These are phyloP conservation scores for Macroventuria anomochaeta DNA, from an alignment of 2,329 filamentous ascomycete species.

Conservation along the genomic window DNA sequence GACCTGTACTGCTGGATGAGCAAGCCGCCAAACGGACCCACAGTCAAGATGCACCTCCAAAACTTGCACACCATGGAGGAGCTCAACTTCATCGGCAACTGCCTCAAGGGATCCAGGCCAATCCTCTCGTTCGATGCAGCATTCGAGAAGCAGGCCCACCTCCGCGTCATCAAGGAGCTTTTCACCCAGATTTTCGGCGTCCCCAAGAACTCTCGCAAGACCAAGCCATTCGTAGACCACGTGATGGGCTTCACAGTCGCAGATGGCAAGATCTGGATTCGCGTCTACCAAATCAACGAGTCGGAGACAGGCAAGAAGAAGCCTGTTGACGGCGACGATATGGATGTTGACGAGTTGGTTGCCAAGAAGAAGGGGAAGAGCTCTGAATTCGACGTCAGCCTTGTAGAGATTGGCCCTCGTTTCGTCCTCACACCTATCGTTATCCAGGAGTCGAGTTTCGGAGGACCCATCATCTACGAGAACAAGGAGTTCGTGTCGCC, in stretches of 20 bases:
- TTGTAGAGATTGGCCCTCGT: slow-evolving; percentile 92
- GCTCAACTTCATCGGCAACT: slow-evolving; percentile 95
- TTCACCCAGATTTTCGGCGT: slow-evolving; percentile 92
- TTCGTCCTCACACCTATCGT: slow-evolving; percentile 94
- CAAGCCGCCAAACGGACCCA: slow-evolving; percentile 85
- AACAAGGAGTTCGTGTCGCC: slow-evolving; percentile 97
- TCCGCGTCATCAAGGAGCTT: slow-evolving; percentile 85
- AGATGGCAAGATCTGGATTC: slow-evolving; percentile 94
- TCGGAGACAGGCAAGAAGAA: slow-evolving; percentile 66
- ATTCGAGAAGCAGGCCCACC: slow-evolving; percentile 82
- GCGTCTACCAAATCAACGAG: slow-evolving; percentile 92
- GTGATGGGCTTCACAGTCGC: slow-evolving; percentile 91
- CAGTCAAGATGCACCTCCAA: slow-evolving; percentile 78
- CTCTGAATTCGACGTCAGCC: slow-evolving; percentile 74
- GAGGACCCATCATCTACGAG: slow-evolving; percentile 95
- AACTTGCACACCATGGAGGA: slow-evolving; percentile 97
- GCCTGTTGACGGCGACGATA: slow-evolving; percentile 51
- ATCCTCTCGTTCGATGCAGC: slow-evolving; percentile 88
- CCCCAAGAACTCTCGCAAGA: slow-evolving; percentile 83
- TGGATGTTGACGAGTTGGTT: slow-evolving; percentile 37
- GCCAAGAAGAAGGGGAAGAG: slow-evolving; percentile 56
- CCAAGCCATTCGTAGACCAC: slow-evolving; percentile 95
- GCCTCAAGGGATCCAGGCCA: slow-evolving; percentile 88
- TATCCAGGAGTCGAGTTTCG: slow-evolving; percentile 93
- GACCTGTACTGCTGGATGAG: slow-evolving; percentile 94